Conservation (phyloP, 164 flowering plant species). For the Liriodendron chinense region DNA sequence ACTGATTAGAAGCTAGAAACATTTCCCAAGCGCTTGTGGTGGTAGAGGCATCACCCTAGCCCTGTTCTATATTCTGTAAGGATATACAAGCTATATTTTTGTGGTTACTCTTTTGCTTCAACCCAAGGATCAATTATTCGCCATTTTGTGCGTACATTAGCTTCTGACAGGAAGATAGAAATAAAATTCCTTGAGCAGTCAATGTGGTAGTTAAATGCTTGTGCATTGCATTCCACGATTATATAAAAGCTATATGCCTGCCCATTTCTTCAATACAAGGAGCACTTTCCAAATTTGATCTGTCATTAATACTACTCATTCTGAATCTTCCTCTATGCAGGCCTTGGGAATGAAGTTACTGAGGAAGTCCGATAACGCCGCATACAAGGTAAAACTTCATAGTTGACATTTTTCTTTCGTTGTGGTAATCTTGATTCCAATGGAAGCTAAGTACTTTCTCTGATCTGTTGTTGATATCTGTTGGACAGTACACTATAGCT, state of each 20-base stretch:
- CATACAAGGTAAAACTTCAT: slow-evolving; percentile 54
- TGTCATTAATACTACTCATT: not conserved
- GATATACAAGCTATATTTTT: no score
- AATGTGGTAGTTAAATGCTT: no score
- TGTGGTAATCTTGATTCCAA: not conserved
- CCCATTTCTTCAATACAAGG: no score
- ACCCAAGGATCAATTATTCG: not conserved
- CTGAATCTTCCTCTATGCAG: slow-evolving; percentile 33
- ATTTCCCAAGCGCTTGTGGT: no score
- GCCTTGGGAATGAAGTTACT: slow-evolving; percentile 85
- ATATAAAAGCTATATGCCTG: no score
- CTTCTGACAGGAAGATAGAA: no score
- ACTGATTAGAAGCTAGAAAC: no score
- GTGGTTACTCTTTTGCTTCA: not conserved
- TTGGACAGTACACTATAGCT: slow-evolving; percentile 70
- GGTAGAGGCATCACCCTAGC: no score
- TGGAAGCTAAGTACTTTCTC: slow-evolving; percentile 3
- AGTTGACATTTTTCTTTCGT: not conserved
- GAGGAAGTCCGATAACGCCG: slow-evolving; percentile 67
- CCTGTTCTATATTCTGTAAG: no score
- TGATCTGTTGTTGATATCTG: slow-evolving; percentile 14
- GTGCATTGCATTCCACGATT: no score
- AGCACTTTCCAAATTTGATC: not conserved
- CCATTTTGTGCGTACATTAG: not conserved
- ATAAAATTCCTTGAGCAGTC: no score